Conservation (phyloP, 805 yeast species). For the Clavispora phyllophila region DNA sequence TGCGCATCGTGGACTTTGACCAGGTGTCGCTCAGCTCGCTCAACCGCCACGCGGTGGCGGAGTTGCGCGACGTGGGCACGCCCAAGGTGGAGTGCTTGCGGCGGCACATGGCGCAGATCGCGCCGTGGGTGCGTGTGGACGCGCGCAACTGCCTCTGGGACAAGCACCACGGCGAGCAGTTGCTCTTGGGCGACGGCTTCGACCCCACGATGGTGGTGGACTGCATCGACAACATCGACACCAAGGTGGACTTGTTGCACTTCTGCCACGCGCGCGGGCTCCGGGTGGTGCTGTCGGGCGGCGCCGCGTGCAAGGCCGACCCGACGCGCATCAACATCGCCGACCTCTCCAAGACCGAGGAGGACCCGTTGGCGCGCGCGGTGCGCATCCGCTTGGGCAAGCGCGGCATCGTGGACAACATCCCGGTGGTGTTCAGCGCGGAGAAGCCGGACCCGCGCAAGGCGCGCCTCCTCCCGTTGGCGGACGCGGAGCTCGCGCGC, state of each 20-base stretch:
- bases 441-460: constrained; percentile 96
- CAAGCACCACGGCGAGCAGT: constrained; percentile 55
- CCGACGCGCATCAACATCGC: constrained; percentile 87
- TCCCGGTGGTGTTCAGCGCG: constrained; percentile 86
- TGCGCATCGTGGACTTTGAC: constrained; percentile 88
- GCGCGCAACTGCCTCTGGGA: constrained; percentile 76
- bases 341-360: constrained; percentile 85
- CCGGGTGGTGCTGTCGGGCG: constrained; percentile 86
- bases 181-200: constrained; percentile 45
- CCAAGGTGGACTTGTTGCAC: constrained; percentile 86
- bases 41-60: constrained; percentile 93
- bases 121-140: constrained; percentile 93
- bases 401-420: constrained; percentile 68
- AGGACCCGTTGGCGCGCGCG: constrained; percentile 86
- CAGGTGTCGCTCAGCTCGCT: constrained; percentile 90
- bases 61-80: constrained; percentile 85
- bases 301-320: constrained; percentile 96
- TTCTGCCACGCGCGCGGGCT: constrained; percentile 59
- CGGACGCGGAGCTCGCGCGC: constrained; percentile 71
- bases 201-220: constrained; percentile 81
- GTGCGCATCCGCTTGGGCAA: constrained; percentile 81
- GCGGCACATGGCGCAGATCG: constrained; percentile 61
- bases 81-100: constrained; percentile 81
- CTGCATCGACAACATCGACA: constrained; percentile 94
- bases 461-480: constrained; percentile 80